Evolutionary conservation across 1,284 basidiomycete species (phyloP), one percentile per base, ranked within the genome.

Genomic region (Cryptococcus sp.): DNA sequence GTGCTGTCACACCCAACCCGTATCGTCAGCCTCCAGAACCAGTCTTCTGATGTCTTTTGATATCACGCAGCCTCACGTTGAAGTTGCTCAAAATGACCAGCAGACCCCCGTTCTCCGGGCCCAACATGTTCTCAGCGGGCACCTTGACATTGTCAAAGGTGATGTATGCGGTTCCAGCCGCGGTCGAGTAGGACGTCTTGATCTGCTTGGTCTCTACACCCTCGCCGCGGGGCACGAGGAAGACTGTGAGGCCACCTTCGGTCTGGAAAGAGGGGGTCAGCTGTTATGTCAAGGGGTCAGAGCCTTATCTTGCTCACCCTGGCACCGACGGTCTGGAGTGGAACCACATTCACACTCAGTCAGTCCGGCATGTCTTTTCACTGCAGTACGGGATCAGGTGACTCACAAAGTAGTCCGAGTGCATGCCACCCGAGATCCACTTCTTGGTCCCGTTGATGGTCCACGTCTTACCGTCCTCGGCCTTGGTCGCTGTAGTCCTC

Each of bases 361-460:
- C 9, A 33, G 28, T 5, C 47, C 53, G 33, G 13, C 46, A 37
- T 21, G 16, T 8, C 28, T 33, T 38, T 18, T n/a, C 0, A 23
- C 4, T 28, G n/a, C n/a, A n/a, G n/a, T n/a, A n/a, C n/a, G n/a
- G n/a, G n/a, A n/a, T n/a, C 0, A 40, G 20, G 13, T 15, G n/a
- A 63, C 69, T 50, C 50, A 71, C 69, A 53, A 77, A 76, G 67
- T 76, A 78, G 53, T 77, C 73, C 44, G 75, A 72, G 56, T 75
- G 73, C 73, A 77, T 79, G 49, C 89, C 91, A 66, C 93, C 96
- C 46, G 93, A 94, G 69, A 97, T 97, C 93, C 93, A 96, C 65
- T 80, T 80, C 77, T 95, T 94, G 7, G 89, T 91, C 8, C 91
- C 91, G 64, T 90, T 91, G 63, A 94, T 85, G 55, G 89, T 85